Percentiles rank a stretch among this genome's conserved stretches.
Conservation (phyloP, 805 yeast species). For the Pichia eremophila region DNA sequence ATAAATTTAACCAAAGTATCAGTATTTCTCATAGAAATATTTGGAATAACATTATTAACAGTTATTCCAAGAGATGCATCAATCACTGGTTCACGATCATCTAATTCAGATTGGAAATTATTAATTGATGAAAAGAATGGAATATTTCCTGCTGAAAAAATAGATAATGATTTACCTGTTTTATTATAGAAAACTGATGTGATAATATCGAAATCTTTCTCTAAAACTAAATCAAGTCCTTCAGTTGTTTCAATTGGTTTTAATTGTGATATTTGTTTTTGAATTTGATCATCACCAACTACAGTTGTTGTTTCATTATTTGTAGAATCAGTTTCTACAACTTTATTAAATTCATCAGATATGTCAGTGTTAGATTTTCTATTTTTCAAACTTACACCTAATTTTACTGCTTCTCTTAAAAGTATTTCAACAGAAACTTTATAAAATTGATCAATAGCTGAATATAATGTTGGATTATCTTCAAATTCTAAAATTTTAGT, state of each 20-base stretch:
- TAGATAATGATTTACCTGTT: constrained; percentile 57
- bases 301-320: constrained; percentile 5
- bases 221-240: constrained; percentile 20
- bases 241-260: constrained; percentile 19
- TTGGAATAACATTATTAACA: constrained; percentile 61
- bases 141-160: constrained; percentile 51
- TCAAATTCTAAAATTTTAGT: constrained; percentile 37
- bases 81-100: constrained; percentile 58
- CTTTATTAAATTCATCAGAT: neutral
- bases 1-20: constrained; percentile 39
- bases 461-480: constrained; percentile 41
- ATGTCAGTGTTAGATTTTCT: too few species aligned
- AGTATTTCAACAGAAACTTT: constrained; percentile 53
- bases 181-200: constrained; percentile 40
- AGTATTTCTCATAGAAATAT: constrained; percentile 25
- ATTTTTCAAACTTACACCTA: constrained; percentile 25
- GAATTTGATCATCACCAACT: constrained; percentile 9
- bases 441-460: constrained; percentile 51
- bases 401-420: constrained; percentile 48
- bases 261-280: constrained; percentile 17
- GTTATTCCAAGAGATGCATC: constrained; percentile 50
- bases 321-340: too few species aligned
- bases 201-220: constrained; percentile 52
- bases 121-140: constrained; percentile 72
- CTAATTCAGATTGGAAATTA: constrained; percentile 60